A percentile compares a stretch with the other conserved stretches of the same genome.
Evolutionary conservation across 2,329 filamentous ascomycete genomes (phyloP).

Genomic region (Pestalotiopsis sp.): DNA sequence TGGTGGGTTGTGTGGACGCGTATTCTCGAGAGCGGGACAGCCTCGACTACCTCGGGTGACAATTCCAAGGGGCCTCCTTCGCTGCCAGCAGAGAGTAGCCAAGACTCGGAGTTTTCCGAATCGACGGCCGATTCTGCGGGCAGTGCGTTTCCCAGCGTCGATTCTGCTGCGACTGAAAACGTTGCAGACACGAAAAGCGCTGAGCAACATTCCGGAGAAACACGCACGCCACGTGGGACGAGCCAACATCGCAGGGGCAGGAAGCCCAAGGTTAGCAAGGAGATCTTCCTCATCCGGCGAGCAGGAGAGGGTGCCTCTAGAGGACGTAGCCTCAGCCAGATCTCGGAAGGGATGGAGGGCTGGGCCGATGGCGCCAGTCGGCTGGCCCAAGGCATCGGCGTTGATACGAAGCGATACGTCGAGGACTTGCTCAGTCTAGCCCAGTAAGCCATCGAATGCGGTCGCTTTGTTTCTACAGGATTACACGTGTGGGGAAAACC

Average conservation of each 20-base stretch:
- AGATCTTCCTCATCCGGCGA: slow-evolving; percentile 63
- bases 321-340: slow-evolving; percentile 32
- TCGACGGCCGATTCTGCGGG: not conserved
- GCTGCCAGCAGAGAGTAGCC: not conserved
- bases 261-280: slow-evolving; percentile 46
- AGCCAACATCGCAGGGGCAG: slow-evolving; percentile 14
- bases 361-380: slow-evolving; percentile 60
- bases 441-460: slow-evolving; percentile 18
- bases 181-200: not conserved
- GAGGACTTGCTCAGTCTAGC: slow-evolving; percentile 69
- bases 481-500: not conserved
- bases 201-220: slow-evolving; percentile 11
- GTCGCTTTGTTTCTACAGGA: not conserved
- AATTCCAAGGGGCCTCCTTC: not conserved
- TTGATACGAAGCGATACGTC: slow-evolving; percentile 76
- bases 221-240: slow-evolving; percentile 1
- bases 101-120: slow-evolving; percentile 3
- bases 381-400: slow-evolving; percentile 72
- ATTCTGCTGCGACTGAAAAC: not conserved
- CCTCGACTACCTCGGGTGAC: not conserved
- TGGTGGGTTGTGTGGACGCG: slow-evolving; percentile 74
- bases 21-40: slow-evolving; percentile 39
- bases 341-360: slow-evolving; percentile 39
- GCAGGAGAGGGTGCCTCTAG: slow-evolving; percentile 53
- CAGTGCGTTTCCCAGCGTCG: not conserved